Percentiles rank a stretch among this genome's conserved stretches.
phyloP scores from a whole-genome alignment of 176 grass and related monocot species.

The Oryza officinalis region DNA sequence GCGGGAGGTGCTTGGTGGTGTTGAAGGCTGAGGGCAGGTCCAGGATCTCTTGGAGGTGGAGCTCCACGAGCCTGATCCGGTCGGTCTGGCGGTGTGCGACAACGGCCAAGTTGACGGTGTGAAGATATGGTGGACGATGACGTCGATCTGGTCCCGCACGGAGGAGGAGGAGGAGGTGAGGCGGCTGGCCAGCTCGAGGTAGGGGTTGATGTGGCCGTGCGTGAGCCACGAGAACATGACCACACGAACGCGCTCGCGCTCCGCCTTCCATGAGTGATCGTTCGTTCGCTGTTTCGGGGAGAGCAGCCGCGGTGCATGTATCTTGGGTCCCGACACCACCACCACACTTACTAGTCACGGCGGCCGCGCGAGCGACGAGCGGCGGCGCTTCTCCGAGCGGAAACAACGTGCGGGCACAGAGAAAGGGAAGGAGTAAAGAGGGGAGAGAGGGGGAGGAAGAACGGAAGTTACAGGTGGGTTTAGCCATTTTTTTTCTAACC shows the following conservation, averaged over 20 bases:
- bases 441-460: too few relatives aligned
- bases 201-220: conserved; percentile 74
- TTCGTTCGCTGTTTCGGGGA: too few relatives aligned
- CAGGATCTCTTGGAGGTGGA: conserved; percentile 51
- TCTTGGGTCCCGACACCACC: too few relatives aligned
- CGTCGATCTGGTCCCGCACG: neutral
- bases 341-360: too few relatives aligned
- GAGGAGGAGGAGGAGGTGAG: neutral
- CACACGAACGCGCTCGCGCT: conserved; percentile 38
- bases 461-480: too few relatives aligned
- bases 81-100: conserved; percentile 25
- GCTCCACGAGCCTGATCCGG: conserved; percentile 50
- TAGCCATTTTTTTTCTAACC: too few relatives aligned
- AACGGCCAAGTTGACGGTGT: conserved; percentile 55
- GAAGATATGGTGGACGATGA: conserved; percentile 64
- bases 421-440: too few relatives aligned
- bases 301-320: too few relatives aligned
- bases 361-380: too few relatives aligned
- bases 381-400: too few relatives aligned
- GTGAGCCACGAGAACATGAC: conserved; percentile 81
- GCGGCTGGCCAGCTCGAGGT: conserved; percentile 63
- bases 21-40: conserved; percentile 54
- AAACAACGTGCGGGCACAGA: too few relatives aligned
- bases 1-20: conserved; percentile 66
- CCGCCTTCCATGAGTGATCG: conserved; percentile 35